Evolutionary conservation across 768 basidiomycete genomes (phyloP).

Genomic region (Dioszegia aurantiaca): DNA sequence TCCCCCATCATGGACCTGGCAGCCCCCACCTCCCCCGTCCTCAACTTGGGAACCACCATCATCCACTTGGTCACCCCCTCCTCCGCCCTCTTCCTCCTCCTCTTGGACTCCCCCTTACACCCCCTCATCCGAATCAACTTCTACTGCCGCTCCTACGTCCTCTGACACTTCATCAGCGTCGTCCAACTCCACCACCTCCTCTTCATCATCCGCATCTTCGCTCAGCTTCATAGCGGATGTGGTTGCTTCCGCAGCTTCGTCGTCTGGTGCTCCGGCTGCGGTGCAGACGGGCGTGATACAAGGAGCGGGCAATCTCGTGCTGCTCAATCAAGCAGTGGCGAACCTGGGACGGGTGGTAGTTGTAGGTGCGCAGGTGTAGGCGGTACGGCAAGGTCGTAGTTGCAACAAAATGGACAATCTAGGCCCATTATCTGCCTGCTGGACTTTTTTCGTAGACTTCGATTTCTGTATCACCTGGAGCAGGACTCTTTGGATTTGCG

Average conservation of each 20-base stretch:
- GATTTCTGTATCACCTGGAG: no score
- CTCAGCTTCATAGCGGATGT: background rate
- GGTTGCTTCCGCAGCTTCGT: no score
- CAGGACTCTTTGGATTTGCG: no score
- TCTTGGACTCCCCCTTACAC: background rate
- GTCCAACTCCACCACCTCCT: slow-evolving; percentile 16
- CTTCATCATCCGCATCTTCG: slow-evolving; percentile 10
- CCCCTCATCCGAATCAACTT: background rate
- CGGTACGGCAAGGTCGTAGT: background rate
- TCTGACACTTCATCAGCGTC: slow-evolving; percentile 5
- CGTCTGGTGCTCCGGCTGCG: no score
- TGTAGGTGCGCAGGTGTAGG: slow-evolving; percentile 24
- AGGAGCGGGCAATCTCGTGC: slow-evolving; percentile 28
- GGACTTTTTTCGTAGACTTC: no score
- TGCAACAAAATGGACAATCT: no score
- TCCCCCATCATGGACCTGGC: no score
- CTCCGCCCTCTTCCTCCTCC: background rate
- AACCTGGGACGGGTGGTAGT: slow-evolving; percentile 37
- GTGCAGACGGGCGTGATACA: background rate
- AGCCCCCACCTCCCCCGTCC: background rate
- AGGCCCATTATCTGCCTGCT: no score
- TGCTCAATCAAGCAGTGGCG: slow-evolving; percentile 38
- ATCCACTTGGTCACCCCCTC: background rate
- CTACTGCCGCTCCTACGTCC: background rate
- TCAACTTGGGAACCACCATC: background rate